A percentile compares a stretch with the other conserved stretches of the same genome.
Evolutionary conservation across 306 rosid species (phyloP).

Genomic region (Alnus glutinosa): DNA sequence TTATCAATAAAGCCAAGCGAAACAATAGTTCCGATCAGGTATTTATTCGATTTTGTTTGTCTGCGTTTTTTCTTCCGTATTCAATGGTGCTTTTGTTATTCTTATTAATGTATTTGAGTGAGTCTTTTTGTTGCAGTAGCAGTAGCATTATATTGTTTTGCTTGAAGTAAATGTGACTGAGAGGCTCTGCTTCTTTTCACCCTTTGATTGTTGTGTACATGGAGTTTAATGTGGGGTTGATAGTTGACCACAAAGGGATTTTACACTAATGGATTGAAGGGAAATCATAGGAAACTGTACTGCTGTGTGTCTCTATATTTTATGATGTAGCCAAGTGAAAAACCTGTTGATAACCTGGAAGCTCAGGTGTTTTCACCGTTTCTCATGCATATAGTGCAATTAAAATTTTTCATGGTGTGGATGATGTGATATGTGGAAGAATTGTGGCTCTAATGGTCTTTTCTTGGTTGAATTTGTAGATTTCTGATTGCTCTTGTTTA

Average conservation of each 20-base stretch:
- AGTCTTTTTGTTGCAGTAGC: background rate
- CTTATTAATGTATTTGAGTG: background rate
- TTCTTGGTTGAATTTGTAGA: background rate
- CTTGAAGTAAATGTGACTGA: background rate
- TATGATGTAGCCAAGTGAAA: background rate
- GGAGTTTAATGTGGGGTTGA: background rate
- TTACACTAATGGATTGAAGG: background rate
- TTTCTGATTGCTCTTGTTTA: background rate
- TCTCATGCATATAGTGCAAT: background rate
- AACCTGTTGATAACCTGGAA: background rate
- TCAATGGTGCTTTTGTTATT: background rate
- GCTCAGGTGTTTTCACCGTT: background rate
- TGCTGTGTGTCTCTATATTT: background rate
- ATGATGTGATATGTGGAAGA: background rate
- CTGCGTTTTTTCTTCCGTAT: background rate
- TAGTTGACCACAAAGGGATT: background rate
- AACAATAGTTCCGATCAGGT: conserved; percentile 52
- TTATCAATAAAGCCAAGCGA: conserved; percentile 53
- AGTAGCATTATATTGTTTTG: background rate
- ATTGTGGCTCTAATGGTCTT: background rate
- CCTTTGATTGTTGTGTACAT: background rate
- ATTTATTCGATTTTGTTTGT: background rate
- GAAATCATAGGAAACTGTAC: background rate
- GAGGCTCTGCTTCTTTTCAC: background rate
- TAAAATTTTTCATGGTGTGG: background rate